phyloP scores from a whole-genome alignment of 2,329 filamentous ascomycete species.

The Neopestalotiopsis rosae region DNA sequence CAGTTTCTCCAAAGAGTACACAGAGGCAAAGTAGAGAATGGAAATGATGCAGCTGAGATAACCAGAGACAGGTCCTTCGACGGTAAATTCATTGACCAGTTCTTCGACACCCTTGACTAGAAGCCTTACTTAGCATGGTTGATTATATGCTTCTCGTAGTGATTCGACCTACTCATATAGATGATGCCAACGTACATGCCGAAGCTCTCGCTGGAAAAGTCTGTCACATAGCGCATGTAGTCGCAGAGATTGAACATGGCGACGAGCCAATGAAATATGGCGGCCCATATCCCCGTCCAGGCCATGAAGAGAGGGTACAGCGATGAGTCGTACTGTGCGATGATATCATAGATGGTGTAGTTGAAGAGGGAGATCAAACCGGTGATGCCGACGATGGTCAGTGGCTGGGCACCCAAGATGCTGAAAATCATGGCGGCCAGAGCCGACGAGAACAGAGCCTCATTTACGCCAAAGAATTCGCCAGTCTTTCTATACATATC shows the following conservation, averaged over 20 bases:
- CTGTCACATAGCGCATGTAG: too few relatives aligned
- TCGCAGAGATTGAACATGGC: slow-evolving; percentile 53
- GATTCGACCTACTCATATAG: too few relatives aligned
- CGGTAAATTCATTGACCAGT: slow-evolving; percentile 54
- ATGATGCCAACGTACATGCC: too few relatives aligned
- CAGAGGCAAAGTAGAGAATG: slow-evolving; percentile 14
- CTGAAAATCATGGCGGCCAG: slow-evolving; percentile 62
- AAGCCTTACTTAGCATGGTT: slow-evolving; percentile 44
- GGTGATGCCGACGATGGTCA: slow-evolving; percentile 63
- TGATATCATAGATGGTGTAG: slow-evolving; percentile 64
- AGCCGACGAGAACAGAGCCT: slow-evolving; percentile 59
- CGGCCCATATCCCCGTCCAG: slow-evolving; percentile 62
- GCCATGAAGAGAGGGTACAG: slow-evolving; percentile 60
- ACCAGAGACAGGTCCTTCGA: slow-evolving; percentile 45
- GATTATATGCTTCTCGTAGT: too few relatives aligned
- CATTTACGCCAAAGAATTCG: slow-evolving; percentile 61
- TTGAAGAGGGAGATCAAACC: slow-evolving; percentile 62
- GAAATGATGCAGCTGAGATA: slow-evolving; percentile 44
- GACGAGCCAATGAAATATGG: slow-evolving; percentile 61
- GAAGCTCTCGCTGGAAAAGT: too few relatives aligned
- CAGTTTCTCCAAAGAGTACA: slow-evolving; percentile 52
- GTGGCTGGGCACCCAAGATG: slow-evolving; percentile 54
- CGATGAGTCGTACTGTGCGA: slow-evolving; percentile 50
- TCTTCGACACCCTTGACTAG: slow-evolving; percentile 62
- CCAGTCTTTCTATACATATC: slow-evolving; percentile 61